Evolutionary conservation across 2,329 filamentous ascomycete species (phyloP), one percentile per base, ranked within the genome.

Genomic region (Chaetomium sp.): DNA sequence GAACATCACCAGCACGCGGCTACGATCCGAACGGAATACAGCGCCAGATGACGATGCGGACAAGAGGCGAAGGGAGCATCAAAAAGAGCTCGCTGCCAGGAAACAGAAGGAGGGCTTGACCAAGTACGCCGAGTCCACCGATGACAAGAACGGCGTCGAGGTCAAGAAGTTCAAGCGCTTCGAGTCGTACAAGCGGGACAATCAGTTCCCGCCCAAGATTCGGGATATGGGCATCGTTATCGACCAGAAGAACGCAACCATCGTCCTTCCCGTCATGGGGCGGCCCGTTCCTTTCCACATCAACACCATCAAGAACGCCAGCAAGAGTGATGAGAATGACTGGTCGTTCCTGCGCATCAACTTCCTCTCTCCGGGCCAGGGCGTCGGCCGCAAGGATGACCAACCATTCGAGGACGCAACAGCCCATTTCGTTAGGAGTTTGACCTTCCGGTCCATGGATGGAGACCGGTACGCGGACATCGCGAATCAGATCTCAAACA

Each of bases 151-250:
- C 73, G 95, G 94, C 38, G 88, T 89, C n/a, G 90, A 95, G 70
- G 90, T 96, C 76, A 98, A 98, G 83, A 96, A 94, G 79, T 98
- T 99, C 83, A 98, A 98, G 82, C 91, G 93, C 63, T 99, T 98
- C 74, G 95, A 99, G 78, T 99, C 95, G 0, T 99, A 99, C 81
- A 99, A 98, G 82, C 88, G 94, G 66, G 95, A 98, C 76, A 97
- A 96, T 72, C 94, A 98, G 77, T 87, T 99, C 61, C 95, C 95
- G 1, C 75, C 85, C 16, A 89, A 88, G 73, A 88, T 96, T 70
- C 90, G 90, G 75, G 94, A 97, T 72, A 82, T 98, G 63, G 89
- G 91, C 67, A 92, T 99, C 67, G 85, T 97, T 25, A 92, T 98
- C 16, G 95, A 99, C 74, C 84, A 87, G 71, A 98, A 97, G 81